These are phyloP conservation scores for Diutina scorzettiae DNA, from an alignment of 1,139 yeast genomes.

Conservation along the genomic window DNA sequence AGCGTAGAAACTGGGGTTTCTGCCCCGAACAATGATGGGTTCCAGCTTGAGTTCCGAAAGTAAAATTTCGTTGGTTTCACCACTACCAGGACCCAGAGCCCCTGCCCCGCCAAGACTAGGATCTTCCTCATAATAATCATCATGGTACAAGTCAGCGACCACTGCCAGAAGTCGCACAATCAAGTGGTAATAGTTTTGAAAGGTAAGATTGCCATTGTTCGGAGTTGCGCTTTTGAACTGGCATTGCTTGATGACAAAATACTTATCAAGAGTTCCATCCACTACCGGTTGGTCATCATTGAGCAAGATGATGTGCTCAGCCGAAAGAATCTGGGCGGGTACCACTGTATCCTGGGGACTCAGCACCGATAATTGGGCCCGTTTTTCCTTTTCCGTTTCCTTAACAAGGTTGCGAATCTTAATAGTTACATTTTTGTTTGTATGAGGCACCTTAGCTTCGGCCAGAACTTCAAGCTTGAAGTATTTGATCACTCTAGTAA, in stretches of 20 bases:
- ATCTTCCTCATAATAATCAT: constrained; percentile 28
- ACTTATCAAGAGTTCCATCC: constrained; percentile 21
- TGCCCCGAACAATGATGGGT: constrained; percentile 53
- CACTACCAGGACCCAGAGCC: constrained; percentile 11
- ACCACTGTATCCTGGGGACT: constrained; percentile 12
- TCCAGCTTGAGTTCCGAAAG: constrained; percentile 23
- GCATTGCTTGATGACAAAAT: constrained; percentile 28
- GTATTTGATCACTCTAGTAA: constrained; percentile 2
- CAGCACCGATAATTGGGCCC: background rate
- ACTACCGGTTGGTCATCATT: constrained; percentile 15
- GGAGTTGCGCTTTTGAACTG: constrained; percentile 57
- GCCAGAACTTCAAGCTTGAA: constrained; percentile 4
- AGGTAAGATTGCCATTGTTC: constrained; percentile 45
- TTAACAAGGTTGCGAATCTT: background rate
- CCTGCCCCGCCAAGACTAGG: constrained; percentile 8
- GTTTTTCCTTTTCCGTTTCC: constrained; percentile 4
- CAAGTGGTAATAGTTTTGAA: constrained; percentile 46
- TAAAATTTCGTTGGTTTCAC: constrained; percentile 22
- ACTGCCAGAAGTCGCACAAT: constrained; percentile 27
- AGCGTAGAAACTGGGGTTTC: constrained; percentile 53
- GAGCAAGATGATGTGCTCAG: constrained; percentile 21
- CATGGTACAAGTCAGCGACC: constrained; percentile 32
- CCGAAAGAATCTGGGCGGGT: constrained; percentile 14
- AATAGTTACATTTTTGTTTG: background rate
- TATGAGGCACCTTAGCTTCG: background rate